Conservation (phyloP, 2,329 filamentous ascomycete genomes). For the Trichophyton equinum region DNA sequence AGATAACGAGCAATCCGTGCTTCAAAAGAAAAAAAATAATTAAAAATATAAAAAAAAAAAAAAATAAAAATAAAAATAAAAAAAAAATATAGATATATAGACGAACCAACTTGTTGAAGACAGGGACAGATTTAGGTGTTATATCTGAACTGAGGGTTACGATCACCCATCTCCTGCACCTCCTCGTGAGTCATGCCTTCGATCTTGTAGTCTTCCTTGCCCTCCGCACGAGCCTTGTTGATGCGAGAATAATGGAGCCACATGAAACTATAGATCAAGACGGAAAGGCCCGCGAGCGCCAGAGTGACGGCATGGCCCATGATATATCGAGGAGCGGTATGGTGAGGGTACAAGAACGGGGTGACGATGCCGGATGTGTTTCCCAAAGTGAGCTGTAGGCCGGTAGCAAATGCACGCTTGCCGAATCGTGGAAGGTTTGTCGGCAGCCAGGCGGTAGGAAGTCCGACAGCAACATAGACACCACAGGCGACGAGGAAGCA, state of each 20-base stretch:
- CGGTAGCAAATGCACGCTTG: conserved; percentile 60
- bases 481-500: conserved; percentile 66
- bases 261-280: conserved; percentile 42
- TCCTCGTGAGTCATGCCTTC: conserved; percentile 30
- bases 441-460: conserved; percentile 46
- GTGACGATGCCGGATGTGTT: conserved; percentile 63
- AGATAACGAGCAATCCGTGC: no score
- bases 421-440: conserved; percentile 63
- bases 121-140: conserved; percentile 19
- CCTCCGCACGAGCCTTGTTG: conserved; percentile 34
- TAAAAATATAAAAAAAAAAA: no score
- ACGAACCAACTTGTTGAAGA: no score
- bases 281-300: conserved; percentile 44
- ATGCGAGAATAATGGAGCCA: conserved; percentile 41
- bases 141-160: conserved; percentile 30
- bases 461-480: conserved; percentile 49
- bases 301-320: conserved; percentile 51
- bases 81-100: no score
- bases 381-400: conserved; percentile 57
- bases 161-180: conserved; percentile 33
- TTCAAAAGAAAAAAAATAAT: no score
- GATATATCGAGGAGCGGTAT: conserved; percentile 46
- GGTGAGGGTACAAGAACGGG: conserved; percentile 42
- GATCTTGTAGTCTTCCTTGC: conserved; percentile 29
- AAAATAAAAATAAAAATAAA: no score